These are phyloP conservation scores for Salix koriyanagi DNA, from an alignment of 345 rosid species.

Conservation along the genomic window DNA sequence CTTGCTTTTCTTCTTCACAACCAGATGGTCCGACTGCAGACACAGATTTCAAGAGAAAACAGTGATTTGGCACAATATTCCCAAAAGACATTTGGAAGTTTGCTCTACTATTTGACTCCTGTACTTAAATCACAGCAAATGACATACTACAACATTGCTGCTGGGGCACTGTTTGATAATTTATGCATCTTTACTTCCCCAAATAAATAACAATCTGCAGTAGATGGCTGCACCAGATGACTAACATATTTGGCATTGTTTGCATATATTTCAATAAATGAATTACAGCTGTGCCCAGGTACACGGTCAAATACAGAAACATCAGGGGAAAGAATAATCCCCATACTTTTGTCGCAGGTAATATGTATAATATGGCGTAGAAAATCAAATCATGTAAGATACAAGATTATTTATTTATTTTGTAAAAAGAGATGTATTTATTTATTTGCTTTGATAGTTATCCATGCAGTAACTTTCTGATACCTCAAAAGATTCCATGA, in stretches of 20 bases:
- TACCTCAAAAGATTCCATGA: neutral
- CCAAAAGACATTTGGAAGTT: neutral
- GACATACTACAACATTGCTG: neutral
- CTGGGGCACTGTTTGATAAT: neutral
- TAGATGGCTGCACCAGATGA: neutral
- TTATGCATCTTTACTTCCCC: neutral
- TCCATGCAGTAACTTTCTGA: neutral
- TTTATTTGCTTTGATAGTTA: neutral
- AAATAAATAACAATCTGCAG: neutral
- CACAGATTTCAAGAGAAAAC: conserved; percentile 6
- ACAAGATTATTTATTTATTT: neutral
- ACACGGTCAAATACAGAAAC: neutral
- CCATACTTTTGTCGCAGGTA: neutral
- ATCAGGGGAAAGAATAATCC: neutral
- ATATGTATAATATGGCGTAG: neutral
- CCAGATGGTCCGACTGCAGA: conserved; percentile 89
- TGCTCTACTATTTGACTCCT: neutral
- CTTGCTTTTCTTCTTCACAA: conserved; percentile 70
- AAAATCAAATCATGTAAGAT: neutral
- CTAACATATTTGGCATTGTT: neutral
- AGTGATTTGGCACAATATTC: neutral
- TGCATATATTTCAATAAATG: neutral
- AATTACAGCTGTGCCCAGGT: neutral
- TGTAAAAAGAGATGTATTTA: too few relatives aligned
- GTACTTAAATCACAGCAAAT: neutral